phyloP scores from a whole-genome alignment of 768 basidiomycete genomes.

The Coprinopsis sp. region DNA sequence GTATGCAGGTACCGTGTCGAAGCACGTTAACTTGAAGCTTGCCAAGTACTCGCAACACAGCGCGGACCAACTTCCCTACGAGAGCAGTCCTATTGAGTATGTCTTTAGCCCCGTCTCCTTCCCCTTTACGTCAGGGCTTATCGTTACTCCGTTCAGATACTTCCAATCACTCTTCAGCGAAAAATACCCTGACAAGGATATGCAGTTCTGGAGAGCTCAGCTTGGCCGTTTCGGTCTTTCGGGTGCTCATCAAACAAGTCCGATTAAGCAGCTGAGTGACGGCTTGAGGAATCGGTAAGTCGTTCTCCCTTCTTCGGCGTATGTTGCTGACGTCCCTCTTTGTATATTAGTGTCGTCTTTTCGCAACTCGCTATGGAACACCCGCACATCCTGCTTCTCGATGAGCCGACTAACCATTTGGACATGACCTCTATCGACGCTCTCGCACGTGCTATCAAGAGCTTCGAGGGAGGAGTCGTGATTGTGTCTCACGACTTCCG shows the following conservation, averaged over 20 bases:
- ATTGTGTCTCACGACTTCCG: constrained; percentile 99
- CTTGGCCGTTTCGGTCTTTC: constrained; percentile 94
- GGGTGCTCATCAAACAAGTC: constrained; percentile 88
- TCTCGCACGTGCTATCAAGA: constrained; percentile 91
- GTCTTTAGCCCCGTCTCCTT: too few relatives aligned
- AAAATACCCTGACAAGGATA: constrained; percentile 93
- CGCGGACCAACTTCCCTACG: constrained; percentile 96
- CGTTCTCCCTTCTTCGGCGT: neutral
- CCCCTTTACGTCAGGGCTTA: too few relatives aligned
- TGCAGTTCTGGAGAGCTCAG: constrained; percentile 60
- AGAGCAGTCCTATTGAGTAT: constrained; percentile 87
- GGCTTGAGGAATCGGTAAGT: constrained; percentile 90
- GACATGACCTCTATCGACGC: constrained; percentile 99
- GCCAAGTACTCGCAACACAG: constrained; percentile 99
- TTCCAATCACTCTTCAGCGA: constrained; percentile 74
- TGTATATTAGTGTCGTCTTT: constrained; percentile 73
- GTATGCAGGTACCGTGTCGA: constrained; percentile 87
- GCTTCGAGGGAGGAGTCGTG: constrained; percentile 96
- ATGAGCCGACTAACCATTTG: constrained; percentile 96
- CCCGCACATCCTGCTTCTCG: constrained; percentile 89
- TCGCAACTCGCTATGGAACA: constrained; percentile 96
- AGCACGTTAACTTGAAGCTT: constrained; percentile 87
- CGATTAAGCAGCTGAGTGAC: constrained; percentile 93
- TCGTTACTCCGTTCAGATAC: too few relatives aligned
- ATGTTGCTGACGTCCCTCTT: neutral